phyloP scores from a whole-genome alignment of 2,329 filamentous ascomycete genomes.

The Fusarium compactum region DNA sequence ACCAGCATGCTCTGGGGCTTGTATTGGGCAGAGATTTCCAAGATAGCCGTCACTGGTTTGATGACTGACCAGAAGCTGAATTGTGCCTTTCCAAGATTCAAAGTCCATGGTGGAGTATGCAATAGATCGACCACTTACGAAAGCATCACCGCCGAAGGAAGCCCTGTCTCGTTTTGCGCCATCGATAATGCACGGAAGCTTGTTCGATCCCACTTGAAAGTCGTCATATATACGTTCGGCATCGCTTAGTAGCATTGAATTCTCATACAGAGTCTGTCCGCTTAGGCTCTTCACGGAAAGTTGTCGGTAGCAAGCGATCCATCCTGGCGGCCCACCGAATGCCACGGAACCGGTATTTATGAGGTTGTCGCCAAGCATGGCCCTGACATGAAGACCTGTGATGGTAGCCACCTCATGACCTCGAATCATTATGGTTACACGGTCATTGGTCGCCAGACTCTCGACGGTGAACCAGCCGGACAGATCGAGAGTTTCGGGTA shows the following conservation, averaged over 20 bases:
- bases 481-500: fast-evolving
- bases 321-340: not conserved
- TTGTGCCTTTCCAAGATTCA: not conserved
- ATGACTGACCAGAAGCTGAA: not conserved
- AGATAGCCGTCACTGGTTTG: conserved; percentile 9
- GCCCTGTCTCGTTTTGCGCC: not conserved
- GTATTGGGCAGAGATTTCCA: conserved; percentile 2
- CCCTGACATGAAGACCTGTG: not conserved
- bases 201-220: conserved; percentile 7
- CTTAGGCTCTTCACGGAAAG: not conserved
- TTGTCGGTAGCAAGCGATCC: not conserved
- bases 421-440: not conserved
- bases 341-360: conserved; percentile 6
- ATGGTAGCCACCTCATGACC: not conserved
- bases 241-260: fast-evolving
- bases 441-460: fast-evolving
- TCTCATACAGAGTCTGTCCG: not conserved
- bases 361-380: conserved; percentile 5
- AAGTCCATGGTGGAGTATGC: conserved; percentile 2
- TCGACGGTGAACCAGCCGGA: not conserved
- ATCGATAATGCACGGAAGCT: not conserved
- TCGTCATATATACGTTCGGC: fast-evolving
- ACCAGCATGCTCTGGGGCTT: not conserved
- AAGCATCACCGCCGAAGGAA: not conserved
- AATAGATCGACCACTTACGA: not conserved